Conservation (phyloP, 768 basidiomycete species). For the Panellus pusillus region DNA sequence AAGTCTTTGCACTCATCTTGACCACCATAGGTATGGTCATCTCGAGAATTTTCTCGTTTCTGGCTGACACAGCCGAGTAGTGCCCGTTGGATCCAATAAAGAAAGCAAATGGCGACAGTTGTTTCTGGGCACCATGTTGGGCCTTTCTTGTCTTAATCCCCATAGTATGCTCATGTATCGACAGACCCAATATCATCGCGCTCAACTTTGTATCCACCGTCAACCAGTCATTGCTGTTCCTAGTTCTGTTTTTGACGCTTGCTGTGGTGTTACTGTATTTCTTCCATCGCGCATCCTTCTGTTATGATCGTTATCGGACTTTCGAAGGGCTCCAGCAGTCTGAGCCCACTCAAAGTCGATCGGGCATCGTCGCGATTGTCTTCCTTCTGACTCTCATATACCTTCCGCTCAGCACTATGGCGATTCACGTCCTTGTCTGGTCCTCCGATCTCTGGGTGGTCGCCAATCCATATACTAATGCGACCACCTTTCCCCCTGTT, state of each 20-base stretch:
- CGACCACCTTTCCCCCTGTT: slow-evolving; percentile 49
- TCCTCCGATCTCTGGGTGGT: slow-evolving; percentile 76
- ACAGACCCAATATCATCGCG: slow-evolving; percentile 71
- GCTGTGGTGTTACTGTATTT: slow-evolving; percentile 54
- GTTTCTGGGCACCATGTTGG: slow-evolving; percentile 69
- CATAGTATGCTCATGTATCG: slow-evolving; percentile 9
- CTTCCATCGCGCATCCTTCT: slow-evolving; percentile 51
- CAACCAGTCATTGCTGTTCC: slow-evolving; percentile 57
- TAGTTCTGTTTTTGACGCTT: slow-evolving; percentile 58
- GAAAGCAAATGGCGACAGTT: slow-evolving; percentile 55
- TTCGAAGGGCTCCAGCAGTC: slow-evolving; percentile 57
- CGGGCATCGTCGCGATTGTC: slow-evolving; percentile 58
- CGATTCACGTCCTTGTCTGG: slow-evolving; percentile 75
- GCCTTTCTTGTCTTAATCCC: slow-evolving; percentile 2
- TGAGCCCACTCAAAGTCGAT: slow-evolving; percentile 41
- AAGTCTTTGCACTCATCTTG: slow-evolving; percentile 70
- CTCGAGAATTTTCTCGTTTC: background rate
- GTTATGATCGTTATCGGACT: slow-evolving; percentile 48
- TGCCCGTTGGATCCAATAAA: slow-evolving; percentile 40
- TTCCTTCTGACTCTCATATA: slow-evolving; percentile 71
- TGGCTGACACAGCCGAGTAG: slow-evolving; percentile 22
- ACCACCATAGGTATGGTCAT: slow-evolving; percentile 56
- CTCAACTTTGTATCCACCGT: slow-evolving; percentile 69
- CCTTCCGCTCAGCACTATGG: slow-evolving; percentile 76
- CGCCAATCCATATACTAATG: slow-evolving; percentile 64